Evolutionary conservation across 148 eudicot genomes (phyloP).

Genomic region (Amaranthus palmeri): DNA sequence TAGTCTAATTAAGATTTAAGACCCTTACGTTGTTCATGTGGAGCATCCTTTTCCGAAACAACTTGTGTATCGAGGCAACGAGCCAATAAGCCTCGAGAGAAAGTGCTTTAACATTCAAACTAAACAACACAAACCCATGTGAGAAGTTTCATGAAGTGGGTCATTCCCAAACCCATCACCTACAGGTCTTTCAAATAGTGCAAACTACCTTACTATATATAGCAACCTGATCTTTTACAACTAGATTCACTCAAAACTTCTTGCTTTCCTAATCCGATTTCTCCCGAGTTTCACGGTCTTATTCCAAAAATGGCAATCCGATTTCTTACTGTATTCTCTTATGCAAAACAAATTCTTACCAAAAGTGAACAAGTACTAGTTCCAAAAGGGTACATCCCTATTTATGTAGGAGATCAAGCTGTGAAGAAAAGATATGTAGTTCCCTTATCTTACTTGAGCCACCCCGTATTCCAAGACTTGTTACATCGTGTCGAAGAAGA

Average conservation of each 20-base stretch:
- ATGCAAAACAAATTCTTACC: conserved; percentile 12
- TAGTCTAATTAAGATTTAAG: too few relatives aligned
- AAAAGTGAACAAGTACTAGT: neutral
- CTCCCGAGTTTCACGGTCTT: neutral
- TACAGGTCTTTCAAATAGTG: neutral
- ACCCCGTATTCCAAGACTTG: conserved; percentile 29
- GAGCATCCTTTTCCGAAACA: too few relatives aligned
- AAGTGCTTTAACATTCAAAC: neutral
- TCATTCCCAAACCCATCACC: neutral
- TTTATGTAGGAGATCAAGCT: conserved; percentile 18
- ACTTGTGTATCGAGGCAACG: neutral
- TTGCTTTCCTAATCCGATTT: neutral
- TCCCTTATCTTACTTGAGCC: conserved; percentile 20
- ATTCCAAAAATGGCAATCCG: neutral
- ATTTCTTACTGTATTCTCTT: conserved; percentile 2
- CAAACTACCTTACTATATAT: neutral
- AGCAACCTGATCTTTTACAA: neutral
- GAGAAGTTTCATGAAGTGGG: neutral
- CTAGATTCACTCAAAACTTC: too few relatives aligned
- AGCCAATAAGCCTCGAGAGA: neutral
- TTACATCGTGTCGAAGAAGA: conserved; percentile 23
- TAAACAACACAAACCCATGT: neutral
- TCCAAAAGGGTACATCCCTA: conserved; percentile 10
- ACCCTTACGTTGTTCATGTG: too few relatives aligned
- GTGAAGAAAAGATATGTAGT: conserved; percentile 14